These are phyloP conservation scores for Anisodus tanguticus DNA, from an alignment of 257 asterid species.

Conservation along the genomic window DNA sequence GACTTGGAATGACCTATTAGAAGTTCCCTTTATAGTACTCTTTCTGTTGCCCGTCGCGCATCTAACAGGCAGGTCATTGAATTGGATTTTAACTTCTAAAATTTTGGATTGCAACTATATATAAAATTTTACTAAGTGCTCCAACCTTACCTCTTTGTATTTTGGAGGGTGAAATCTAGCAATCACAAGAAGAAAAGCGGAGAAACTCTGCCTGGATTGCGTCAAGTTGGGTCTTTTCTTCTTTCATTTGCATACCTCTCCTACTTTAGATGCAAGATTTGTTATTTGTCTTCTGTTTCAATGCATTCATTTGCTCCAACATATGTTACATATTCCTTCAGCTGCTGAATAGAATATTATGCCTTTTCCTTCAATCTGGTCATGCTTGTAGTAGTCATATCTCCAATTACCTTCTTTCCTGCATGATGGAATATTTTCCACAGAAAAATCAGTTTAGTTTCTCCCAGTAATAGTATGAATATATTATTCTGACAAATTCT, in stretches of 20 bases:
- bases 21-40: background rate
- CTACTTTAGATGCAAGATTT: background rate
- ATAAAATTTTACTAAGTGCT: background rate
- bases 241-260: background rate
- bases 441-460: background rate
- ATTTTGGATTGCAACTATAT: background rate
- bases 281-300: background rate
- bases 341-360: background rate
- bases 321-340: background rate
- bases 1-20: background rate
- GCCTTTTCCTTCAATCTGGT: background rate
- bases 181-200: background rate
- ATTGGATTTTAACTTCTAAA: background rate
- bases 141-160: background rate
- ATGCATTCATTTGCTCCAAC: background rate
- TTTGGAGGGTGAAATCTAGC: background rate
- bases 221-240: background rate
- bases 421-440: background rate
- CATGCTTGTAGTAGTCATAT: background rate
- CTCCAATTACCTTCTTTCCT: background rate
- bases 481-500: conserved; percentile 30
- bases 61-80: background rate
- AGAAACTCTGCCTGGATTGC: background rate
- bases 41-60: background rate
- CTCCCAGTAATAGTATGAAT: background rate